Evolutionary conservation across 805 yeast genomes (phyloP).

Genomic region (Wickerhamiella brachini): DNA sequence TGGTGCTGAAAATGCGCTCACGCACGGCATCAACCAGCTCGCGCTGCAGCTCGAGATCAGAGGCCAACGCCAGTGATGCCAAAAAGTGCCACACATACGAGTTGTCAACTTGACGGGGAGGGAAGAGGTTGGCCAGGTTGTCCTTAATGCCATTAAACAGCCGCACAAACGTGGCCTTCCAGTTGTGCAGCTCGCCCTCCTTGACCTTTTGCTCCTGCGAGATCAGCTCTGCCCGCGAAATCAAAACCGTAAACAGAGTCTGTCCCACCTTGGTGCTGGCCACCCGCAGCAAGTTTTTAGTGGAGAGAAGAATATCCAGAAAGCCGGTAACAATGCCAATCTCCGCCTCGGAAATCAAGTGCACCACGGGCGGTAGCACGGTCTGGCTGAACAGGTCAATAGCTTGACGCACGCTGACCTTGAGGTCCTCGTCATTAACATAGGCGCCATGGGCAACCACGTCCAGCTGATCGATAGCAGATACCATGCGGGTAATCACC

Average conservation of each 20-base stretch:
- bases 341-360: conserved; percentile 67
- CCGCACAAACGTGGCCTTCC: conserved; percentile 73
- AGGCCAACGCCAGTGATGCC: conserved; percentile 86
- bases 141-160: conserved; percentile 70
- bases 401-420: conserved; percentile 36
- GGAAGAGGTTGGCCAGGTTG: conserved; percentile 65
- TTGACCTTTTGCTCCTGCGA: conserved; percentile 47
- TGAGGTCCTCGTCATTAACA: conserved; percentile 22
- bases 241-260: conserved; percentile 74
- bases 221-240: conserved; percentile 83
- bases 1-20: conserved; percentile 81
- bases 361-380: conserved; percentile 70
- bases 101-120: conserved; percentile 51
- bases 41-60: conserved; percentile 77
- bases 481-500: conserved; percentile 62
- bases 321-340: conserved; percentile 68
- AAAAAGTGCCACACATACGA: conserved; percentile 93
- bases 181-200: conserved; percentile 45
- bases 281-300: conserved; percentile 39
- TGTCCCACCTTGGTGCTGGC: conserved; percentile 63
- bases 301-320: conserved; percentile 54
- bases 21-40: conserved; percentile 87
- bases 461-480: conserved; percentile 64
- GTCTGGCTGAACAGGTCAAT: conserved; percentile 70
- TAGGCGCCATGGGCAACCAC: conserved; percentile 71